A percentile compares a stretch with the other conserved stretches of the same genome.
Conservation (phyloP, 495 filamentous ascomycete genomes). For the Xylaria cubensis region DNA sequence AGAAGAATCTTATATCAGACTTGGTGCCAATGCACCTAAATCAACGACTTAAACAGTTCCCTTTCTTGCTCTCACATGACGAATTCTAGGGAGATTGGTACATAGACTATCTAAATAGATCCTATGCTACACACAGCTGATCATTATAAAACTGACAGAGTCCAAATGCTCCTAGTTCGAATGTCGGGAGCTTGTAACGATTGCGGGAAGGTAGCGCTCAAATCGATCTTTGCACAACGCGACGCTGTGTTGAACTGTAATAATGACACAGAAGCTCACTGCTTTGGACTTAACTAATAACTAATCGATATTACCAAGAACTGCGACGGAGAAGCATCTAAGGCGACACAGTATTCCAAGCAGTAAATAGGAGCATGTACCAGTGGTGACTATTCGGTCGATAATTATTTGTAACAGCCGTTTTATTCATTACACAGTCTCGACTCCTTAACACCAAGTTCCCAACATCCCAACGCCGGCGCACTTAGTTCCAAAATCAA, state of each 20-base stretch:
- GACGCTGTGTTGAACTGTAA: neutral
- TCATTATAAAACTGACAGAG: neutral
- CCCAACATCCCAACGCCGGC: neutral
- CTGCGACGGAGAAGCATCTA: neutral
- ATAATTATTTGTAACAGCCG: neutral
- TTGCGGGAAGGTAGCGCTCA: neutral
- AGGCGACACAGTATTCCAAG: neutral
- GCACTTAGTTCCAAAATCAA: neutral
- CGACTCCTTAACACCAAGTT: neutral
- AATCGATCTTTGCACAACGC: neutral
- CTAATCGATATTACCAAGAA: neutral
- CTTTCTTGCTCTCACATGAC: neutral
- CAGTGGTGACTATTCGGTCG: neutral
- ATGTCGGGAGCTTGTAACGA: neutral
- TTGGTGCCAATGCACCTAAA: neutral
- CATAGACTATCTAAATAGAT: neutral
- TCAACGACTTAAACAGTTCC: neutral
- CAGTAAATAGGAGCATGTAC: neutral
- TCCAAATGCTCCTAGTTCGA: neutral
- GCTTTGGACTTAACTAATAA: neutral
- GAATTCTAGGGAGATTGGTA: neutral
- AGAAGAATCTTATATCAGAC: neutral
- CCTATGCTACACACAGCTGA: neutral
- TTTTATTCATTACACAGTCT: neutral
- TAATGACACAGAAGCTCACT: neutral